These are phyloP conservation scores for Glomus cerebriforme DNA, from an alignment of 192 early-diverging fungal genomes.

Conservation along the genomic window DNA sequence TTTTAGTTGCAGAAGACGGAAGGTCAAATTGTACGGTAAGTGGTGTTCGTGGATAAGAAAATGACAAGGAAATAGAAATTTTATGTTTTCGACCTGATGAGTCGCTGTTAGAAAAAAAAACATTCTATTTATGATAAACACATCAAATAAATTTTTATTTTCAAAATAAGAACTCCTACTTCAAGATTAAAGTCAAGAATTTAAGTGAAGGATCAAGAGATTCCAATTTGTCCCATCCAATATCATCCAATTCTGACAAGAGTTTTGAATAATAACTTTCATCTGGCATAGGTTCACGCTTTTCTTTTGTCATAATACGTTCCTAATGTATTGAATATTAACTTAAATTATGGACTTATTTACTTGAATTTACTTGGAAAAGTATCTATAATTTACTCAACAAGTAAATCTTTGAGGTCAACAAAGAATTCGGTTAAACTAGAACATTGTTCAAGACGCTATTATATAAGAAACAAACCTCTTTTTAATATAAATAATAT, in stretches of 20 bases:
- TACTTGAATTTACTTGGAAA: background rate
- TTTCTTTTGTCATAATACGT: constrained; percentile 17
- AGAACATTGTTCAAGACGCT: constrained; percentile 28
- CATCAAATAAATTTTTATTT: background rate
- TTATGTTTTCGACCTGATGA: constrained; percentile 31
- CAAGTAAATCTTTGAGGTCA: constrained; percentile 33
- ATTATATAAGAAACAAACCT: background rate
- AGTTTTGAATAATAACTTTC: constrained; percentile 21
- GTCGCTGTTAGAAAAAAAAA: constrained; percentile 3
- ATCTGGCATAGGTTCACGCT: background rate
- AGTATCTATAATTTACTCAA: background rate
- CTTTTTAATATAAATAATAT: background rate
- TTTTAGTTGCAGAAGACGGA: background rate
- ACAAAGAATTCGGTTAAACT: constrained; percentile 20
- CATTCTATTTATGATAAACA: background rate
- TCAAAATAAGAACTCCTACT: background rate
- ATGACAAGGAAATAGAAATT: constrained; percentile 4
- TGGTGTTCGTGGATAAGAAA: constrained; percentile 14
- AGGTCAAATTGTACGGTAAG: background rate
- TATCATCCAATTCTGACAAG: constrained; percentile 6
- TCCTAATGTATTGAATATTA: constrained; percentile 10
- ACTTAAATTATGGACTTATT: background rate
- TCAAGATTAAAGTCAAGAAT: constrained; percentile 11
- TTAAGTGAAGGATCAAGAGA: constrained; percentile 26
- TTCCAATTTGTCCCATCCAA: constrained; percentile 34